phyloP scores from a whole-genome alignment of 139 green algal species.

The Chlorella sp. region DNA sequence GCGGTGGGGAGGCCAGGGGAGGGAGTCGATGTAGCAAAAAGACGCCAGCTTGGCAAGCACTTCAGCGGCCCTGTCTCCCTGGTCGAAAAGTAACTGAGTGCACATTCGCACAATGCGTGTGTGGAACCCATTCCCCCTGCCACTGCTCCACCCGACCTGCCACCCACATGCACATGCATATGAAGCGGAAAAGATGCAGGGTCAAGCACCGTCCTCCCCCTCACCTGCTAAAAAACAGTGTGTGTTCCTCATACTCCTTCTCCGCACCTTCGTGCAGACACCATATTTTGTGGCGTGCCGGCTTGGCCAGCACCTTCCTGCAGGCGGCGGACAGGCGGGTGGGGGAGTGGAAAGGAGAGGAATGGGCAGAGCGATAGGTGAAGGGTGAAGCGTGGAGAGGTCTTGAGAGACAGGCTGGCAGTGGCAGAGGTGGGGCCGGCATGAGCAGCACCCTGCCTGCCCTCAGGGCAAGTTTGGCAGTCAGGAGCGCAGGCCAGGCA shows the following conservation, averaged over 20 bases:
- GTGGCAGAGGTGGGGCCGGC: not conserved
- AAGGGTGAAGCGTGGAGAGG: not conserved
- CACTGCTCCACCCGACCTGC: too few species aligned
- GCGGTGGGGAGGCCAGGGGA: not conserved
- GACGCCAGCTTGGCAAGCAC: not conserved
- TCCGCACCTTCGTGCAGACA: not conserved
- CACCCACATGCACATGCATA: too few species aligned
- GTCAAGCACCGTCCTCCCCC: too few species aligned
- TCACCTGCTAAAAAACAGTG: slow-evolving; percentile 8
- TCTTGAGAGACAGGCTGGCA: too few species aligned
- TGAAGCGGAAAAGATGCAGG: too few species aligned
- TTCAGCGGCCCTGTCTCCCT: not conserved
- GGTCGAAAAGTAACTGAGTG: too few species aligned
- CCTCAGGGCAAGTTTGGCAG: too few species aligned
- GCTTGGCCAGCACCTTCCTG: slow-evolving; percentile 16
- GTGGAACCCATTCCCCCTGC: too few species aligned
- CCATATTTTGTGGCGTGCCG: slow-evolving; percentile 13
- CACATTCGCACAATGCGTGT: too few species aligned
- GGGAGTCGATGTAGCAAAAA: too few species aligned
- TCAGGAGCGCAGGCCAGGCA: too few species aligned
- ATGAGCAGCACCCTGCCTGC: not conserved
- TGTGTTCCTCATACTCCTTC: slow-evolving; percentile 11
- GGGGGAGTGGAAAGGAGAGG: not conserved
- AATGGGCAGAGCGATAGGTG: not conserved
- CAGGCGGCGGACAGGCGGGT: not conserved